These are phyloP conservation scores for Neofusicoccum laricinum DNA, from an alignment of 2,329 filamentous ascomycete species.

Conservation along the genomic window DNA sequence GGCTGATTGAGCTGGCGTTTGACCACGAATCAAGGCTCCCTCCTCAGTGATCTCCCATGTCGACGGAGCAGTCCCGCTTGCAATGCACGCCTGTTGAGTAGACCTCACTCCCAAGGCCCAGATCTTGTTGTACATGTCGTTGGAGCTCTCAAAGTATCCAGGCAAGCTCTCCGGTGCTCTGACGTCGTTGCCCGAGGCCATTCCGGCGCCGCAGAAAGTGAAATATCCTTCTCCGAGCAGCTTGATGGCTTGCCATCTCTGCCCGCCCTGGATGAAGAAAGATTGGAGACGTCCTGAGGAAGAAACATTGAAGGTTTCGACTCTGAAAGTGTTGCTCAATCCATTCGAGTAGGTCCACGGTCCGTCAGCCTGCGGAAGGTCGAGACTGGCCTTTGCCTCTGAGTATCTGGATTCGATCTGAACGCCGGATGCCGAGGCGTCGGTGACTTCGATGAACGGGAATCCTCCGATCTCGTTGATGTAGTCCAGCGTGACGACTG, in stretches of 20 bases:
- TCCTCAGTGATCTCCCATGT: constrained; percentile 34
- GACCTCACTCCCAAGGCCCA: constrained; percentile 39
- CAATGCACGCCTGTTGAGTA: constrained; percentile 36
- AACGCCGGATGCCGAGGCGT: constrained; percentile 20
- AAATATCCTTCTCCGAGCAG: constrained; percentile 35
- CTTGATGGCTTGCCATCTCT: constrained; percentile 40
- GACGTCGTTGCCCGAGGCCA: constrained; percentile 29
- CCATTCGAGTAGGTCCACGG: constrained; percentile 28
- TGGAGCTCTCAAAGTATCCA: constrained; percentile 29
- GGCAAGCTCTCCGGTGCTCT: constrained; percentile 24
- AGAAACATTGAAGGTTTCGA: constrained; percentile 41
- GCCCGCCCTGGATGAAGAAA: constrained; percentile 41
- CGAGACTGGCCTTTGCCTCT: constrained; percentile 31
- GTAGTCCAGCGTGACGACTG: constrained; percentile 29
- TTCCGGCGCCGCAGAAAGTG: constrained; percentile 31
- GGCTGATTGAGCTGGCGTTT: constrained; percentile 28
- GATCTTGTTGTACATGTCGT: constrained; percentile 33
- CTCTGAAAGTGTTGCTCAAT: constrained; percentile 36
- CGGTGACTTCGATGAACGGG: constrained; percentile 31
- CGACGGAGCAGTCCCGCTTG: constrained; percentile 36
- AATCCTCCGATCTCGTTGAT: constrained; percentile 33
- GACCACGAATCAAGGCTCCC: constrained; percentile 36
- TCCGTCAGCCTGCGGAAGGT: constrained; percentile 30
- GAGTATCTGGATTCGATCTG: constrained; percentile 39
- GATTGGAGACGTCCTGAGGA: constrained; percentile 26